Conservation (phyloP, 2,329 filamentous ascomycete genomes). For the Diaporthe ilicicola region DNA sequence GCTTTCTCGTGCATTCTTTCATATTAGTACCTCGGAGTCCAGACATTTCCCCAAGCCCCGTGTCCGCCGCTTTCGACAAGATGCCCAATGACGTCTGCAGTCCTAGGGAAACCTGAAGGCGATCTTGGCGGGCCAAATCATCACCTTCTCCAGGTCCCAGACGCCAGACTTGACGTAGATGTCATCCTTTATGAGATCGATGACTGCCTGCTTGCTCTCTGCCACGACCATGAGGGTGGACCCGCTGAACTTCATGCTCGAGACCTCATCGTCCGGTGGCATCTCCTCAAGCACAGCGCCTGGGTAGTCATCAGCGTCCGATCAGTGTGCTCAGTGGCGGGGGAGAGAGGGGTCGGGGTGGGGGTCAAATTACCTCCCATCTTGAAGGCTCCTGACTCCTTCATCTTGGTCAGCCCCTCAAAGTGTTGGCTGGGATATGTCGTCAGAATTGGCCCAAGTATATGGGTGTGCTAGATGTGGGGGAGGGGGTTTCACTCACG, state of each 20-base stretch:
- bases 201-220: slow-evolving; percentile 73
- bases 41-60: not conserved
- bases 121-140: slow-evolving; percentile 59
- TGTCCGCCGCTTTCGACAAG: not conserved
- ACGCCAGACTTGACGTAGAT: slow-evolving; percentile 76
- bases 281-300: slow-evolving; percentile 74
- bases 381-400: slow-evolving; percentile 66
- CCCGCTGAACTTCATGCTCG: slow-evolving; percentile 75
- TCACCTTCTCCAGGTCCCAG: slow-evolving; percentile 78
- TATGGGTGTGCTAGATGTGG: not conserved
- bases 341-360: not conserved
- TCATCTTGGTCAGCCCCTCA: slow-evolving; percentile 57
- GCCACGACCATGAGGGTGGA: slow-evolving; percentile 75
- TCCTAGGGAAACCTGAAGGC: slow-evolving; percentile 48
- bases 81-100: not conserved
- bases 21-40: not conserved
- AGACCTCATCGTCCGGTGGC: slow-evolving; percentile 66
- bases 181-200: slow-evolving; percentile 73
- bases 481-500: slow-evolving; percentile 49
- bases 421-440: slow-evolving; percentile 58
- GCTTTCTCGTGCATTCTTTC: not conserved
- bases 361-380: slow-evolving; percentile 65
- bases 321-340: not conserved
- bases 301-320: slow-evolving; percentile 39
- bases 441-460: not conserved